Conservation (phyloP, 2,329 filamentous ascomycete species). For the Boeremia lycopersici region DNA sequence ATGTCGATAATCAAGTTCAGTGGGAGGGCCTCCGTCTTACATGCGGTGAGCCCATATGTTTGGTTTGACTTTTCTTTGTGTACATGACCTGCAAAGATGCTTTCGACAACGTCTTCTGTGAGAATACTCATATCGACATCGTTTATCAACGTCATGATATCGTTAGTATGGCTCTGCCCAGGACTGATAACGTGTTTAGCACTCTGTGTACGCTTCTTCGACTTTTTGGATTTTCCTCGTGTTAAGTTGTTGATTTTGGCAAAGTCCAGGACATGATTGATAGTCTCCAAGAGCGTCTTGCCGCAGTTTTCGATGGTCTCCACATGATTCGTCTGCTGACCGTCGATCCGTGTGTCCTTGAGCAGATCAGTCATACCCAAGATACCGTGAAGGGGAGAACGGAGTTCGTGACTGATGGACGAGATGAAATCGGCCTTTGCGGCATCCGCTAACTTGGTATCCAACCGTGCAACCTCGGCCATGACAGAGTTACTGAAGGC, state of each 20-base stretch:
- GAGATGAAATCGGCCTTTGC: conserved; percentile 65
- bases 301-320: conserved; percentile 49
- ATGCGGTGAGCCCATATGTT: conserved; percentile 28
- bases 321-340: conserved; percentile 50
- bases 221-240: conserved; percentile 36
- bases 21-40: conserved; percentile 23
- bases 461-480: conserved; percentile 47
- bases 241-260: conserved; percentile 48
- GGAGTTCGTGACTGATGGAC: conserved; percentile 66
- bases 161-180: conserved; percentile 39
- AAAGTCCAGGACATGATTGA: conserved; percentile 52
- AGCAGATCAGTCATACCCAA: conserved; percentile 52
- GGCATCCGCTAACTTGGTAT: conserved; percentile 46
- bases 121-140: conserved; percentile 45
- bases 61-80: conserved; percentile 40
- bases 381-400: conserved; percentile 66
- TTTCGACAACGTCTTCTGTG: conserved; percentile 47
- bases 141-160: conserved; percentile 43
- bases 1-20: conserved; percentile 45
- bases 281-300: conserved; percentile 49
- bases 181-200: conserved; percentile 40
- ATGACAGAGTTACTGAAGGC: conserved; percentile 49
- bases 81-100: conserved; percentile 45
- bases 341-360: conserved; percentile 39
- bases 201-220: conserved; percentile 39